Base-by-base conservation (phyloP, 306 rosid species). In the Malus sieversii region DNA sequence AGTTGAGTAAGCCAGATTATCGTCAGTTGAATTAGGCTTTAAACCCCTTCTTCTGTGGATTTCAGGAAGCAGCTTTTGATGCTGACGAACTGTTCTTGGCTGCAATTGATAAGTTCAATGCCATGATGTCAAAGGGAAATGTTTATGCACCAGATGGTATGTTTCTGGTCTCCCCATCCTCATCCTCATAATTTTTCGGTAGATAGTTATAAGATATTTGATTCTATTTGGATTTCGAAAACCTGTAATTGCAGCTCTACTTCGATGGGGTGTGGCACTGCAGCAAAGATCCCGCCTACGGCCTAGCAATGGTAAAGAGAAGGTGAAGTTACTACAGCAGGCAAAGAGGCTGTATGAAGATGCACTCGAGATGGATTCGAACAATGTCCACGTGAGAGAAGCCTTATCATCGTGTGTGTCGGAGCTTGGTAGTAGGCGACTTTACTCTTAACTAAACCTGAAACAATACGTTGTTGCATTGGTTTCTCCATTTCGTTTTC, bases 71-170 rank as follows among this genome's bases (percentile, higher is more conserved):
- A 48, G 89, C 97, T 71, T 85, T 85, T 74, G 98, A 94, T 84
- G 98, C 98, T 22, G 98, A 94, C 83, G 87, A 85, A 77, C 93
- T 95, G 58, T 95, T 90, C 84, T 80, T 95, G 84, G 99, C 99
- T 82, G 97, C 99, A 75, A 95, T 95, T 66, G 97, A 95, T 77
- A 95, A 95, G 81, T 95, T 95, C 75, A 89, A 92, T 85, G 96
- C 99, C 19, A 90, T 95, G 96, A 79, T 92, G 86, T 85, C 95
- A 52, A 92, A 86, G 80, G 93, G 99, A 84, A 95, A 92, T 73
- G 85, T 80, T 75, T 84, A 90, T 76, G 96, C 92, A 67, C 92
- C 97, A 4, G 97, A 92, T 86, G 99, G 99, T 87, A 74, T 46
- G 84, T 66, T 78, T 63, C 60, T 66, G 42, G 20, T 23, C 68